Percentiles rank a stretch among this genome's conserved stretches.
These are phyloP conservation scores for Xylariaceae sp. DNA, from an alignment of 2,329 filamentous ascomycete species.

Conservation along the genomic window DNA sequence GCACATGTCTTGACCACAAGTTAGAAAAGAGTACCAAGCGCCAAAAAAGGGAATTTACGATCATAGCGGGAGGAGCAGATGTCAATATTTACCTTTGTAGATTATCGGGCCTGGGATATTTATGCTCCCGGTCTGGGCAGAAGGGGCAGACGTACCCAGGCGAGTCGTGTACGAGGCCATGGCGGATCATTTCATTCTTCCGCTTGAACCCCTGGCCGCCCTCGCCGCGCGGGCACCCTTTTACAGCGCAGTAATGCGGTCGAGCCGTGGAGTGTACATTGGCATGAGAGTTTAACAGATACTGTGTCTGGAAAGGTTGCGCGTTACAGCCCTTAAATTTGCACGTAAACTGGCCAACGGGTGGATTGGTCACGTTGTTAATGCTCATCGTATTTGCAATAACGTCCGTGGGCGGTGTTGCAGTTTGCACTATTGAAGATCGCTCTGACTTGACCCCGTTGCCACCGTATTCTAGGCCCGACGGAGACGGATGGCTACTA, in stretches of 20 bases:
- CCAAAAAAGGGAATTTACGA: neutral
- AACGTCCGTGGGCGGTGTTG: constrained; percentile 17
- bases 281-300: constrained; percentile 73
- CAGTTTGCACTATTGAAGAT: constrained; percentile 14
- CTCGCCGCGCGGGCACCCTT: constrained; percentile 57
- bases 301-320: constrained; percentile 69
- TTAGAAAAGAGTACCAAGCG: constrained; percentile 12
- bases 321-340: constrained; percentile 60
- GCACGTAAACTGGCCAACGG: constrained; percentile 54
- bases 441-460: constrained; percentile 33
- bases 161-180: constrained; percentile 85
- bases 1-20: constrained; percentile 64
- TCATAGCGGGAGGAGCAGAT: neutral
- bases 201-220: constrained; percentile 65
- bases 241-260: constrained; percentile 61
- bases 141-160: constrained; percentile 96
- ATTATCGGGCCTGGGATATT: constrained; percentile 92
- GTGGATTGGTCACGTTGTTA: constrained; percentile 50
- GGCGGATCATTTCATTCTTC: constrained; percentile 68
- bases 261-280: constrained; percentile 63
- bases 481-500: constrained; percentile 31
- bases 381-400: constrained; percentile 53
- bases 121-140: constrained; percentile 88
- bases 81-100: constrained; percentile 65
- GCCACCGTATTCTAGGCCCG: constrained; percentile 38